Base-by-base conservation (phyloP, 1,139 yeast species). In the Candida neerlandica region DNA sequence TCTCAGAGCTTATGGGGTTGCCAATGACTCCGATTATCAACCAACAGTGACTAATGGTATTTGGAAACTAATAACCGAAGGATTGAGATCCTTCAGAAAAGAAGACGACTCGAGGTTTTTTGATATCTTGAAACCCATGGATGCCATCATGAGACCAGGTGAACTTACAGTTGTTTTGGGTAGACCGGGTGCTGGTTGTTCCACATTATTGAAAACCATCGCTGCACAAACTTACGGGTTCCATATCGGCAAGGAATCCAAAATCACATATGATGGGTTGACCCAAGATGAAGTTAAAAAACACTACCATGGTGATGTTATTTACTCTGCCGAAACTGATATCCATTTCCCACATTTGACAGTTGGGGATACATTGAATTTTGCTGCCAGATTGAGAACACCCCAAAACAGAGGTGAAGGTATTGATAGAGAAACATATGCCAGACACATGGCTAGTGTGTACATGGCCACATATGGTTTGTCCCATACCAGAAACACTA, bases 21-120 rank as follows among this genome's bases (percentile, higher is more conserved):
- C 92, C 10, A 74, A 86, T 3, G 94, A 86, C 60, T 80, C 90
- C 2, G 94, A 87, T 59, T 89, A 85, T 66, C 96, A 88, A 66
- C 72, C 86, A 19, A 88, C 90, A 1, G 84, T 86, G 11, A 60
- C 75, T 18, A 88, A 86, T 59, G 69, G 75, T n/a, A 67, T 72
- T 39, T 64, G 50, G 45, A 69, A 69, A 49, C 45, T 53, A 6
- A 50, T 57, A 5, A 44, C 41, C 9, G 66, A 64, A 37, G 55
- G 55, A 3, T 37, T 58, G n/a, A 58, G 51, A 58, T 69, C 16
- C n/a, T 38, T 49, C 65, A 68, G 78, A 45, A 61, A 62, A 44
- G 57, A 51, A 45, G 69, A 58, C 52, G 61, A 58, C 45, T 60
- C 60, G 33, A 50, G 60, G 44, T 58, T 57, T 41, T 67, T 67